Base-by-base conservation (phyloP, 2,329 filamentous ascomycete genomes). In the Madurella fahalii region DNA sequence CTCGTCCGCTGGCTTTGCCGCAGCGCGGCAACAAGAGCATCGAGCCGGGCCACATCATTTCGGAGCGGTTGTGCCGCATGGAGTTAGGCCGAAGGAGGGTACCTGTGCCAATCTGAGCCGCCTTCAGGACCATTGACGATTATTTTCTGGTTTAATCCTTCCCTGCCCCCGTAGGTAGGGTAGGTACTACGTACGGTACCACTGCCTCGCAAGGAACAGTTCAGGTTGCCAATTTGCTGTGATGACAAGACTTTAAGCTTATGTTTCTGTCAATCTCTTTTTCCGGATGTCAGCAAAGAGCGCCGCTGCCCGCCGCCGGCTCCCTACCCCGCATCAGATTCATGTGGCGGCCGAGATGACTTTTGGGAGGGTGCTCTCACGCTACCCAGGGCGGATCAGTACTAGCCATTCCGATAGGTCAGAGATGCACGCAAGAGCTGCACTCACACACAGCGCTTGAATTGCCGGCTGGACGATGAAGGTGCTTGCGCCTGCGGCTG, bases 321-420 rank as follows among this genome's bases (percentile, higher is more conserved):
- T 37, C 13, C 20, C n/a, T 20, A 42, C 49, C 49, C 49, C 49
- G 49, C 49, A 46, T 52, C 49, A 16, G 16, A 15, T 20, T 51
- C 42, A 51, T 39, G 20, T 5, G 37, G 37, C 40, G 13, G 17
- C 32, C 16, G 25, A 17, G 15, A 25, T 20, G 25, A 25, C 4
- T 3, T 25, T 25, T 25, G 25, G 25, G 25, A 25, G 25, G 25
- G 25, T 25, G 25, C 25, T 3, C 25, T 25, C 25, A 30, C 43
- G 43, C 50, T 39, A 52, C 20, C 41, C 42, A 30, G n/a, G 30
- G 42, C 34, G 41, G 41, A 45, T 41, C 32, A 40, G 7, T 15
- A 8, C 32, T 45, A 11, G 12, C 34, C 9, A 20, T 40, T 45
- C 34, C 34, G 42, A 44, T 45, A 51, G 25, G 39, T 30, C 17